phyloP scores from a whole-genome alignment of 257 asterid genomes.

The Fraxinus americana region DNA sequence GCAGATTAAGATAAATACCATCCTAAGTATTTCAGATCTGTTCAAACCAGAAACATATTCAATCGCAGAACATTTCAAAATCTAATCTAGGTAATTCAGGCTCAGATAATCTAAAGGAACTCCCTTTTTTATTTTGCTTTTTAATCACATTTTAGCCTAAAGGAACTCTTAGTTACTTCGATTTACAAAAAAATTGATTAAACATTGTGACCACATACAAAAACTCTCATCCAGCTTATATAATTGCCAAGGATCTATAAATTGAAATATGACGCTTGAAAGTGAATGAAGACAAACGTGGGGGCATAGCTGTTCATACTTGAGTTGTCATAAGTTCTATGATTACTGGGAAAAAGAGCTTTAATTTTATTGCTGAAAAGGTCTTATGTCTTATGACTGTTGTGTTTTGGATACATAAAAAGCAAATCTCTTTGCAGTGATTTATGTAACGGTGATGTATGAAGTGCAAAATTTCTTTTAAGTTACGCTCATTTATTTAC shows the following conservation, averaged over 20 bases:
- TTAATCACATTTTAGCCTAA: background rate
- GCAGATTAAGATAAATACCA: constrained; percentile 35
- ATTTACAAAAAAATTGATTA: background rate
- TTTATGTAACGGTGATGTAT: background rate
- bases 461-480: background rate
- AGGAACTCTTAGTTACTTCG: background rate
- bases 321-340: too few species aligned
- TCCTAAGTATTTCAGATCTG: background rate
- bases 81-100: constrained; percentile 8
- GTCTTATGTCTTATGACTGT: background rate
- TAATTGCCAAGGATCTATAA: background rate
- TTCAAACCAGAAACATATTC: constrained; percentile 3
- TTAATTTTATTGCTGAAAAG: too few species aligned
- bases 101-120: constrained; percentile 15
- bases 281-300: too few species aligned
- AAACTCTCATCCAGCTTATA: background rate
- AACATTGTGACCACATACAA: background rate
- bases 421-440: background rate
- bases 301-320: too few species aligned
- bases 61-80: background rate
- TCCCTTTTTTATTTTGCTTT: background rate
- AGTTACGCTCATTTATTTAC: background rate
- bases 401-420: background rate
- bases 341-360: too few species aligned
- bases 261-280: background rate